Base-by-base conservation (phyloP, 805 yeast genomes). In the Sugiyamaella mastotermitis region DNA sequence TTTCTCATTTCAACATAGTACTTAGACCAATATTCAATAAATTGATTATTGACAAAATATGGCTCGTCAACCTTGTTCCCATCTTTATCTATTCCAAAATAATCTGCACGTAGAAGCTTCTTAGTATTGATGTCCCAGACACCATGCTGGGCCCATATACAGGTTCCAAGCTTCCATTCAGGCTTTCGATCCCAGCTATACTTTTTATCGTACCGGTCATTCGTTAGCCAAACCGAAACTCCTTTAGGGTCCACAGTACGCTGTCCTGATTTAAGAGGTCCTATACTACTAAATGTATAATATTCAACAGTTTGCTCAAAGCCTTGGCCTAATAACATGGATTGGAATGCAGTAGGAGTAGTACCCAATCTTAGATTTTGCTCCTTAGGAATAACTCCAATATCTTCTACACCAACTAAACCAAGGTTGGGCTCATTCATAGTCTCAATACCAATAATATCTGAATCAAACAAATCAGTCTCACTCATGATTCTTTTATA, bases 401-500 rank as follows among this genome's bases (percentile, higher is more conserved):
- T 58, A 53, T 83, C 69, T 3, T 62, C 60, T 34, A 70, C 69
- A 0, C 90, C 94, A 36, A 81, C 69, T 41, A 78, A 69, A 0
- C 97, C 96, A 35, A 64, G 56, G 48, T 76, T 82, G 8, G 96
- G 96, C 58, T 87, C 97, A 56, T 87, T 87, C 63, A 88, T 55
- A 34, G 83, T 71, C 61, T 87, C 97, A 37, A 84, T 66, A 1
- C 94, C 96, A 7, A 82, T 43, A 2, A 84, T 58, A 27, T 55
- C 54, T 7, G 14, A 11, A 9, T 31, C 33, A 35, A 55, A 47
- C 30, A 50, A 47, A 7, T 58, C 55, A 15, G 26, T 30, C 1
- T 69, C 69, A 9, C 49, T 47, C 27, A 41, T 22, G 72, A 78
- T 35, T 50, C 61, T 42, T 56, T 51, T 23, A 72, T 78, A 58